phyloP scores from a whole-genome alignment of 2,329 filamentous ascomycete genomes.

The Erysiphe pulchra region DNA sequence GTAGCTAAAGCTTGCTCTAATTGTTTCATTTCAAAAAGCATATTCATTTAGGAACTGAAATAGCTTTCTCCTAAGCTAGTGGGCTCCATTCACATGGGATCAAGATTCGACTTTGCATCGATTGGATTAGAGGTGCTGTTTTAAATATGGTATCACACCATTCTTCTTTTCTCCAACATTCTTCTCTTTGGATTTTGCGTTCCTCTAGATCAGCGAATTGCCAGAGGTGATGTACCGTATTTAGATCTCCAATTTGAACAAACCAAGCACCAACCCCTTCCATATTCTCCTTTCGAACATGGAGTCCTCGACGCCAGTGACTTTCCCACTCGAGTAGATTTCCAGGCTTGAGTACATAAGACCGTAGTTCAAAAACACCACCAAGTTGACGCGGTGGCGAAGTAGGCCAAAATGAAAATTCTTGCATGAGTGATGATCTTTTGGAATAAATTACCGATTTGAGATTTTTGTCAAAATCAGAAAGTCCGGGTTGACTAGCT shows the following conservation, averaged over 20 bases:
- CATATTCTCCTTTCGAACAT: constrained; percentile 87
- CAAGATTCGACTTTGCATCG: constrained; percentile 82
- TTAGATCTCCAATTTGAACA: constrained; percentile 89
- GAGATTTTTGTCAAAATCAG: constrained; percentile 61
- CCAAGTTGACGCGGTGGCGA: constrained; percentile 72
- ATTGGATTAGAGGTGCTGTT: constrained; percentile 89
- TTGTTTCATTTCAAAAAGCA: no score
- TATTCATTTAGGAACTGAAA: no score
- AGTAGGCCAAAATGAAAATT: constrained; percentile 98
- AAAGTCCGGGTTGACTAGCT: constrained; percentile 56
- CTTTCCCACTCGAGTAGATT: constrained; percentile 97
- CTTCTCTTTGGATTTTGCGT: constrained; percentile 66
- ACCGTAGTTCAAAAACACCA: constrained; percentile 83
- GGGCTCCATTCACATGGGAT: constrained; percentile 94
- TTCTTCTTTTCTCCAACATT: constrained; percentile 84
- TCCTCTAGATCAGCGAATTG: constrained; percentile 95
- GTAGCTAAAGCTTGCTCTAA: no score
- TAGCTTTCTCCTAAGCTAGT: constrained; percentile 24
- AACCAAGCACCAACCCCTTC: constrained; percentile 98
- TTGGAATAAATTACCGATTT: constrained; percentile 67
- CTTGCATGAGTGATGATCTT: constrained; percentile 85
- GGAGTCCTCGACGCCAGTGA: constrained; percentile 82
- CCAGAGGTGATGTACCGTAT: constrained; percentile 95
- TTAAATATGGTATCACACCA: constrained; percentile 97
- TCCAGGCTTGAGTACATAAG: constrained; percentile 85